A percentile compares a stretch with the other conserved stretches of the same genome.
These are phyloP conservation scores for Sapria himalayana DNA, from an alignment of 345 rosid genomes.

Conservation along the genomic window DNA sequence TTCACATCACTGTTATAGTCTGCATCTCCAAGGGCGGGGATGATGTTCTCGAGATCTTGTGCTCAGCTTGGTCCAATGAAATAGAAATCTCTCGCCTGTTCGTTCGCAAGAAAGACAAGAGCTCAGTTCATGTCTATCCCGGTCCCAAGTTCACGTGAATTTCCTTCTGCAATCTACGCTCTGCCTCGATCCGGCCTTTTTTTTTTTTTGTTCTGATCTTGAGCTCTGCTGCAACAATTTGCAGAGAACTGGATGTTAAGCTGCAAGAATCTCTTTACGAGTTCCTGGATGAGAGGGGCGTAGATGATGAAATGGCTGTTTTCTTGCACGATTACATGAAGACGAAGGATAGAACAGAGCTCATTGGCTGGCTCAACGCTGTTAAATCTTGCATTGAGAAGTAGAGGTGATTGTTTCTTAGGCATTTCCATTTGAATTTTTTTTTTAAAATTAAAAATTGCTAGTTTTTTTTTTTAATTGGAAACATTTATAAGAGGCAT, in stretches of 20 bases:
- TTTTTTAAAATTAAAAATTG: too few species aligned
- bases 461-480: too few species aligned
- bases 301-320: constrained; percentile 39
- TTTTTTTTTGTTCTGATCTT: neutral
- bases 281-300: constrained; percentile 47
- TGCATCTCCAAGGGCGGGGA: constrained; percentile 34
- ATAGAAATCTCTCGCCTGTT: constrained; percentile 40
- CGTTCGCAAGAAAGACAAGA: constrained; percentile 15
- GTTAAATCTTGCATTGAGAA: constrained; percentile 48
- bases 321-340: constrained; percentile 65
- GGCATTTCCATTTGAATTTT: too few species aligned
- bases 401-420: constrained; percentile 11
- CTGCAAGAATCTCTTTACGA: constrained; percentile 49
- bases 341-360: constrained; percentile 53
- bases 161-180: neutral
- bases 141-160: constrained; percentile 64
- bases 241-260: constrained; percentile 70
- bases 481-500: too few species aligned
- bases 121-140: constrained; percentile 16
- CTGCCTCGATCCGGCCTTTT: neutral
- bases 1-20: constrained; percentile 54
- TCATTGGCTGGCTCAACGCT: constrained; percentile 47
- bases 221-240: too few species aligned
- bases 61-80: constrained; percentile 71
- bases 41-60: constrained; percentile 42